Evolutionary conservation across 176 grass and related monocot species (phyloP).

Genomic region (Juncus effusus): DNA sequence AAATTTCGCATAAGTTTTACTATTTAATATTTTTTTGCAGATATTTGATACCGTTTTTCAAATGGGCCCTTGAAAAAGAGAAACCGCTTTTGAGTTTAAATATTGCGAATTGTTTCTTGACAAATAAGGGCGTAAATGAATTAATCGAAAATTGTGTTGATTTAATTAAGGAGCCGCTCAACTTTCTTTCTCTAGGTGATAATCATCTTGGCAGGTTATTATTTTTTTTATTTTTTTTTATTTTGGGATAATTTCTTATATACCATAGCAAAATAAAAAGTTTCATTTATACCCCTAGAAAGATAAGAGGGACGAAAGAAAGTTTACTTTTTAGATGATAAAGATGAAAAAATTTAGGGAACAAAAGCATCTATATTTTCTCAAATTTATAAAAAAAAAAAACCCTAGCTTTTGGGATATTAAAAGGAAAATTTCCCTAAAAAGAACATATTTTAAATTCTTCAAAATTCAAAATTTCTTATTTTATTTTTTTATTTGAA

Average conservation of each 20-base stretch:
- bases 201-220: conserved; percentile 72
- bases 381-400: too few species aligned
- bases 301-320: neutral
- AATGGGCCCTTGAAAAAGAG: conserved; percentile 45
- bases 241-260: neutral
- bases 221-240: conserved; percentile 13
- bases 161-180: conserved; percentile 43
- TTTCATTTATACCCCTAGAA: neutral
- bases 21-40: conserved; percentile 38
- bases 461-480: neutral
- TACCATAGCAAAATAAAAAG: neutral
- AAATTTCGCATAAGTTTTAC: conserved; percentile 24
- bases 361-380: too few species aligned
- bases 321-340: neutral
- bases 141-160: conserved; percentile 59
- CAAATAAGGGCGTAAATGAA: conserved; percentile 45
- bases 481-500: conserved; percentile 1
- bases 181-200: conserved; percentile 68
- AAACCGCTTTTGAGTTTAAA: conserved; percentile 54
- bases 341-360: neutral
- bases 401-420: too few species aligned
- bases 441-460: too few species aligned
- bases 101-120: conserved; percentile 60
- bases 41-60: conserved; percentile 63
- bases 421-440: too few species aligned